Evolutionary conservation across 306 rosid species (phyloP).

Genomic region (Cucurbita maxima): DNA sequence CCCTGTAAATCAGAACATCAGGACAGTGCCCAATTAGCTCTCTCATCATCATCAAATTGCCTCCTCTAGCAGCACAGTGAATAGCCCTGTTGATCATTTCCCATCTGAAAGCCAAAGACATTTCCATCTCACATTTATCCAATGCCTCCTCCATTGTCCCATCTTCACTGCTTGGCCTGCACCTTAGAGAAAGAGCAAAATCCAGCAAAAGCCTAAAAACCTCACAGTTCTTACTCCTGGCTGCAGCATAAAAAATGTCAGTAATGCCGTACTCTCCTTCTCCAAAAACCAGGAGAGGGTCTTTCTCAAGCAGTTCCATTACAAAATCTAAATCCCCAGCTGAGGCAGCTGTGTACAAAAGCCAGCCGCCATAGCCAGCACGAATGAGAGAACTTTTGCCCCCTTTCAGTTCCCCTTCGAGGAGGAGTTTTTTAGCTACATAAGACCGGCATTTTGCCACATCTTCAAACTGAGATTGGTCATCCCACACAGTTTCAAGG

Average conservation of each 20-base stretch:
- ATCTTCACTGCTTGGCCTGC: conserved; percentile 13
- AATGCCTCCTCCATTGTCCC: conserved; percentile 1
- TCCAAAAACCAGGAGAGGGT: conserved; percentile 59
- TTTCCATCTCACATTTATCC: conserved; percentile 24
- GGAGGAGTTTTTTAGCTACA: conserved; percentile 50
- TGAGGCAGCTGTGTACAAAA: conserved; percentile 84
- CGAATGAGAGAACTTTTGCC: conserved; percentile 52
- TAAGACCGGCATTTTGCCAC: conserved; percentile 57
- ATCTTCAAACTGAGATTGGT: conserved; percentile 37
- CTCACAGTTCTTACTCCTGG: conserved; percentile 49
- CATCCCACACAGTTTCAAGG: conserved; percentile 89
- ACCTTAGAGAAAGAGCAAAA: conserved; percentile 33
- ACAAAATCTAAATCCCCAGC: conserved; percentile 69
- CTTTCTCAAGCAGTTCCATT: conserved; percentile 33
- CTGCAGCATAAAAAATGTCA: conserved; percentile 69
- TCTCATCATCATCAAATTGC: conserved; percentile 58
- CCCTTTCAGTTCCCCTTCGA: conserved; percentile 30
- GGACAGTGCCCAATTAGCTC: conserved; percentile 26
- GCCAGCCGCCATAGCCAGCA: conserved; percentile 97
- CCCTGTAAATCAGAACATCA: conserved; percentile 34
- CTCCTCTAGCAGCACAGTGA: conserved; percentile 87
- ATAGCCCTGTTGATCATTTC: conserved; percentile 65
- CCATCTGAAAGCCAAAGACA: conserved; percentile 26
- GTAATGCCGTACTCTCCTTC: conserved; percentile 90
- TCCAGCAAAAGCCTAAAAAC: conserved; percentile 46